Evolutionary conservation across 2,329 filamentous ascomycete species (phyloP), one percentile per base, ranked within the genome.

Genomic region (Pseudocercospora musae): DNA sequence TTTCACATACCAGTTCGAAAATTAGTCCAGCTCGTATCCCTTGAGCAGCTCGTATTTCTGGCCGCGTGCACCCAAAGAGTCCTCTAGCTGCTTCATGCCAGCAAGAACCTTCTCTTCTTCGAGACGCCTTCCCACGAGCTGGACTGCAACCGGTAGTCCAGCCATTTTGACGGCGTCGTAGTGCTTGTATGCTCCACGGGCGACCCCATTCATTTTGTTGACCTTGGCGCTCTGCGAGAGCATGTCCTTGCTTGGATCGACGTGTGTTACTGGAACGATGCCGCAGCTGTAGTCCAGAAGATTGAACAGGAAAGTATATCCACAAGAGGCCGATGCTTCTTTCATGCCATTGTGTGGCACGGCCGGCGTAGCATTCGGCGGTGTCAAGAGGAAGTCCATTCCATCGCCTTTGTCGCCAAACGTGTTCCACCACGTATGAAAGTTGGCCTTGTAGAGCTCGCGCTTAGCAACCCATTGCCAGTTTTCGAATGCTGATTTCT

Each of bases 251-350:
- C 76, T 72, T 68, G 84, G 83, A 72, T 96, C 89, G 0, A 97
- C 93, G 63, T 92, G 90, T 0, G 91, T 94, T 1, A 97, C 87
- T 0, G 94, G 93, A 21, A 98, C 72, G 37, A 96, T 86, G 40
- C 93, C 93, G 11, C 86, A 85, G 0, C 90, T 86, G 77, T 97
- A 97, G 74, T 97, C 94, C 54, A 97, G 85, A 71, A 97, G 68
- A 71, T 97, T 97, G 80, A 95, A 98, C 60, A 96, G 78, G 74
- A 97, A 96, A 0, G 93, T 97, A 73, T 98, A 97, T 0, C 92
- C 92, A 71, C 93, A 97, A 68, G 88, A 91, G 65, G 89, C 90
- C 49, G 95, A 87, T 2, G 91, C 91, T 70, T 94, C 88, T 68
- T 86, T 85, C 92, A 96, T 97, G 0, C 87, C 92, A 52, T 88